Percentiles rank a stretch among this genome's conserved stretches.
phyloP scores from a whole-genome alignment of 148 eudicot species.

The Dysphania ambrosioides region DNA sequence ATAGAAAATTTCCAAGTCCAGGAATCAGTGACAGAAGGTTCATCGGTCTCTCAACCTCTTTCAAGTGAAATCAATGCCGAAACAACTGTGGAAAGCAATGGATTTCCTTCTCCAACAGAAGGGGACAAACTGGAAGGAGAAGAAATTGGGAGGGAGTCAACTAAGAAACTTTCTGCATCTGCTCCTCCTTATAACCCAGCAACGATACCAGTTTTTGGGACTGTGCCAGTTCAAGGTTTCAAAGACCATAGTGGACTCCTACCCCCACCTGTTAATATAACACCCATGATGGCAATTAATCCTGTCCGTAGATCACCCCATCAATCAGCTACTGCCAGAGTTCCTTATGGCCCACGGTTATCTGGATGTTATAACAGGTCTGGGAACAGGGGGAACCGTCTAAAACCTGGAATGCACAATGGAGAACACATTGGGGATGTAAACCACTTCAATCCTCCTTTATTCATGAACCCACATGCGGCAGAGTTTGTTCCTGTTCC shows the following conservation, averaged over 20 bases:
- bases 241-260: constrained; percentile 73
- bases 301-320: constrained; percentile 84
- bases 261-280: constrained; percentile 76
- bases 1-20: constrained; percentile 12
- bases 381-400: constrained; percentile 55
- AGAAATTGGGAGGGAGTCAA: constrained; percentile 58
- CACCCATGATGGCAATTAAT: constrained; percentile 63
- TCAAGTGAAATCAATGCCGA: constrained; percentile 15
- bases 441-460: constrained; percentile 45
- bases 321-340: constrained; percentile 90
- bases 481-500: constrained; percentile 82
- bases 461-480: constrained; percentile 90
- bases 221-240: constrained; percentile 52
- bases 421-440: constrained; percentile 56
- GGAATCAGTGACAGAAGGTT: constrained; percentile 20
- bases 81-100: constrained; percentile 16
- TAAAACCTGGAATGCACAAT: constrained; percentile 50
- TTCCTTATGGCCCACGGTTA: constrained; percentile 90
- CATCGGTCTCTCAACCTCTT: constrained; percentile 21
- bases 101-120: constrained; percentile 26
- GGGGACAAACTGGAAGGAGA: constrained; percentile 44
- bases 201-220: constrained; percentile 53
- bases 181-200: constrained; percentile 93
- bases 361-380: constrained; percentile 71
- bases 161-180: constrained; percentile 80